Evolutionary conservation across 2,329 filamentous ascomycete species (phyloP).

Genomic region (Sodiomyces alkalinus): DNA sequence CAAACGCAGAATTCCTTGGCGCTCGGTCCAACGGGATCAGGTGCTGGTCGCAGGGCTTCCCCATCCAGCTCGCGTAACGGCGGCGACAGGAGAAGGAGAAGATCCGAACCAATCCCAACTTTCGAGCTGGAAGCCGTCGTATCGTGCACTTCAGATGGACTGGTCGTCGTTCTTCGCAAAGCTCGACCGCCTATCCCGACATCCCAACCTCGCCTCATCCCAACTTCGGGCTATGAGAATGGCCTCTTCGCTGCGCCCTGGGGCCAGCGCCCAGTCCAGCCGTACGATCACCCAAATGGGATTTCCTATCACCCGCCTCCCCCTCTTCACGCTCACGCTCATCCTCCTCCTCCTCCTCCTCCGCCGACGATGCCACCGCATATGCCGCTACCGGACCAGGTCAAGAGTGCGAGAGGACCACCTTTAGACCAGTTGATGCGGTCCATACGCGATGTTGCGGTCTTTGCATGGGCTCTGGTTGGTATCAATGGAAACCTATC

Average conservation of each 20-base stretch:
- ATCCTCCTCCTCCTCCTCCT: conserved; percentile 26
- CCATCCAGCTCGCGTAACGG: not conserved
- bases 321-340: conserved; percentile 14
- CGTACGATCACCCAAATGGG: conserved; percentile 14
- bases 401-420: conserved; percentile 34
- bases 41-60: not conserved
- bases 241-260: conserved; percentile 70
- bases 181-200: conserved; percentile 56
- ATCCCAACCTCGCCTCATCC: conserved; percentile 31
- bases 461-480: conserved; percentile 74
- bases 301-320: conserved; percentile 23
- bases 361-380: conserved; percentile 19
- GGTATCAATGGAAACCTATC: conserved; percentile 67
- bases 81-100: conserved; percentile 7
- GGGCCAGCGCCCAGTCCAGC: conserved; percentile 50
- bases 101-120: conserved; percentile 20
- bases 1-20: not conserved
- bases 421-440: conserved; percentile 53
- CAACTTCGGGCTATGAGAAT: conserved; percentile 30
- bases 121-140: conserved; percentile 80
- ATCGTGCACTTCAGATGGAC: conserved; percentile 75
- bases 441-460: conserved; percentile 68
- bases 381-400: conserved; percentile 26
- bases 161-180: conserved; percentile 66
- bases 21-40: not conserved